Evolutionary conservation across 345 rosid genomes (phyloP).

Genomic region (Lagerstroemia speciosa): DNA sequence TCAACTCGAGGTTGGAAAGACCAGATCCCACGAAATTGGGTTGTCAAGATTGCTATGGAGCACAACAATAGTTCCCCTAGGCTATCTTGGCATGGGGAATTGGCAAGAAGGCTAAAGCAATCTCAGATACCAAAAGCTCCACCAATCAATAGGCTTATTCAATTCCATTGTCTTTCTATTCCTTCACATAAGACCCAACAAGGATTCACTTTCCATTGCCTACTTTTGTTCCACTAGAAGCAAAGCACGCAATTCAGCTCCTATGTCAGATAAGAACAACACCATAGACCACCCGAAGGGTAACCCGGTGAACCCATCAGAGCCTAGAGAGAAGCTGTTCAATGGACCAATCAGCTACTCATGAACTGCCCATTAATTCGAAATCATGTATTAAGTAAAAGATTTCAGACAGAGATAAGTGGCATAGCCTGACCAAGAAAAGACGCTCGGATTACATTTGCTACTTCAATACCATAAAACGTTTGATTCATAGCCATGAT

Average conservation of each 20-base stretch:
- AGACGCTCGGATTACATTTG: no score
- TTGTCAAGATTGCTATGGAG: not conserved
- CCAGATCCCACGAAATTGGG: not conserved
- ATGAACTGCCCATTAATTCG: not conserved
- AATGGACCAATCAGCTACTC: not conserved
- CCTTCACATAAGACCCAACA: not conserved
- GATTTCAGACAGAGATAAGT: not conserved
- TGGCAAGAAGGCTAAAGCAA: not conserved
- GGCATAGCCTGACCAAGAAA: not conserved
- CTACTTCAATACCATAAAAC: not conserved
- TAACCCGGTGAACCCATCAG: no score
- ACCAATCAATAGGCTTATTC: not conserved
- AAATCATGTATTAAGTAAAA: not conserved
- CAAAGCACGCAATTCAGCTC: not conserved
- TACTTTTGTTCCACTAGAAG: not conserved
- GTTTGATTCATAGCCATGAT: not conserved
- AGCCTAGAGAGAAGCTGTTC: not conserved
- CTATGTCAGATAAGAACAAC: not conserved
- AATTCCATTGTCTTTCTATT: not conserved
- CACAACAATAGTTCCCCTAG: not conserved
- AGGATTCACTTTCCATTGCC: not conserved
- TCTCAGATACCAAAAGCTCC: not conserved
- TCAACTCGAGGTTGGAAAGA: not conserved
- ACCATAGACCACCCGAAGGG: no score
- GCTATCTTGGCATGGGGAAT: not conserved